A percentile compares a stretch with the other conserved stretches of the same genome.
These are phyloP conservation scores for Coprinellus micaceus DNA, from an alignment of 768 basidiomycete species.

Conservation along the genomic window DNA sequence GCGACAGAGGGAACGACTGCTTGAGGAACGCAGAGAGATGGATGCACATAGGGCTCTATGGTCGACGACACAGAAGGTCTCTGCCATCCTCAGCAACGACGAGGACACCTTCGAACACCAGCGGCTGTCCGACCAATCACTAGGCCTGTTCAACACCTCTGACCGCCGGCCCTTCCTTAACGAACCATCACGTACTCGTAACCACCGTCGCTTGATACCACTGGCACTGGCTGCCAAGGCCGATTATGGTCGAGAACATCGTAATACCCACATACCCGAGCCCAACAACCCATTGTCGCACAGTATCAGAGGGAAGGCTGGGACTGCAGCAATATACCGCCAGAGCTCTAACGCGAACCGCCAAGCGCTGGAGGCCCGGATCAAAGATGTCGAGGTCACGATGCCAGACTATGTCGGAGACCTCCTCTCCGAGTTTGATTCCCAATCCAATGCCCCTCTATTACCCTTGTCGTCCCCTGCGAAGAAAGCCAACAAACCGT, in stretches of 20 bases:
- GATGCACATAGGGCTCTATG: constrained; percentile 19
- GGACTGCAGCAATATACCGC: neutral
- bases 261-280: neutral
- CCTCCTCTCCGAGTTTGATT: constrained; percentile 40
- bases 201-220: constrained; percentile 1
- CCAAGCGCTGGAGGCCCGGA: neutral
- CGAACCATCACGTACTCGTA: neutral
- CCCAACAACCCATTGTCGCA: neutral
- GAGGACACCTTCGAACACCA: neutral
- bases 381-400: constrained; percentile 28
- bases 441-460: constrained; percentile 2
- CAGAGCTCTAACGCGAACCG: neutral
- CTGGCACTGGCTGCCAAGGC: constrained; percentile 3
- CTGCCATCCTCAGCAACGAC: constrained; percentile 4
- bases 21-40: constrained; percentile 42
- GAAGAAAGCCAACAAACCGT: neutral
- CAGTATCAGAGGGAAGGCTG: neutral
- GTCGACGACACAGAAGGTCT: constrained; percentile 4
- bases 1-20: constrained; percentile 47
- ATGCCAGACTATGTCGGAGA: constrained; percentile 44
- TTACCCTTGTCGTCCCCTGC: neutral
- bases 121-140: neutral
- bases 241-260: neutral
- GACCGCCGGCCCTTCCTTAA: neutral
- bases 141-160: neutral